Evolutionary conservation across 2,329 filamentous ascomycete genomes (phyloP).

Genomic region (Magnaporthales sp.): DNA sequence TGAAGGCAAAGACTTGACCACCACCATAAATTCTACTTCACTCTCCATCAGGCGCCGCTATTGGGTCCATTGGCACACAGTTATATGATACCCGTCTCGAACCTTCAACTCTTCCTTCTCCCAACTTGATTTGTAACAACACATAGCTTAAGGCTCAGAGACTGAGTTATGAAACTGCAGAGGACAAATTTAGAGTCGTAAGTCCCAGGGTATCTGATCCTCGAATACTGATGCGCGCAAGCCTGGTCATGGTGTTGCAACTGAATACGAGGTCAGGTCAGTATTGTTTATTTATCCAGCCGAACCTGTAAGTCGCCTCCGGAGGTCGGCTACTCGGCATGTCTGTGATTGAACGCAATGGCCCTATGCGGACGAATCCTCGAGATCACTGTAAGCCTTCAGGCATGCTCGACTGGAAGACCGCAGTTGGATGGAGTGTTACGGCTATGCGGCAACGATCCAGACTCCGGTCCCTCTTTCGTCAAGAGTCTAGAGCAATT

Average conservation of each 20-base stretch:
- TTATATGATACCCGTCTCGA: neutral
- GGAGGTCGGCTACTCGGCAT: neutral
- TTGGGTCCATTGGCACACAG: neutral
- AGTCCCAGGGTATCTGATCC: neutral
- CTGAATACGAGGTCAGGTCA: neutral
- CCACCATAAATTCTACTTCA: neutral
- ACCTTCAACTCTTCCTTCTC: neutral
- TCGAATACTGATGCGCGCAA: neutral
- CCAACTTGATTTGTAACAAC: neutral
- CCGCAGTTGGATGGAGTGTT: neutral
- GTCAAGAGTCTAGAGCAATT: neutral
- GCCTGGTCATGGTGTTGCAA: neutral
- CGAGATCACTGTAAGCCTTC: neutral
- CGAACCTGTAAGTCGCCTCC: neutral
- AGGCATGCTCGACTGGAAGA: neutral
- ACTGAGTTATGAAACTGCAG: neutral
- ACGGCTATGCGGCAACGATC: neutral
- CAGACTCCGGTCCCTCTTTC: neutral
- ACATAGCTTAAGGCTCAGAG: neutral
- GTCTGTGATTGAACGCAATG: neutral
- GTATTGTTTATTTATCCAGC: neutral
- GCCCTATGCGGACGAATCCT: neutral
- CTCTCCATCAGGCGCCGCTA: neutral
- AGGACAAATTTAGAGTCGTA: neutral
- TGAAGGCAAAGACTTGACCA: conserved; percentile 28